Evolutionary conservation across 2,329 filamentous ascomycete species (phyloP), one percentile per base, ranked within the genome.

Genomic region (Beauveria caledonica): DNA sequence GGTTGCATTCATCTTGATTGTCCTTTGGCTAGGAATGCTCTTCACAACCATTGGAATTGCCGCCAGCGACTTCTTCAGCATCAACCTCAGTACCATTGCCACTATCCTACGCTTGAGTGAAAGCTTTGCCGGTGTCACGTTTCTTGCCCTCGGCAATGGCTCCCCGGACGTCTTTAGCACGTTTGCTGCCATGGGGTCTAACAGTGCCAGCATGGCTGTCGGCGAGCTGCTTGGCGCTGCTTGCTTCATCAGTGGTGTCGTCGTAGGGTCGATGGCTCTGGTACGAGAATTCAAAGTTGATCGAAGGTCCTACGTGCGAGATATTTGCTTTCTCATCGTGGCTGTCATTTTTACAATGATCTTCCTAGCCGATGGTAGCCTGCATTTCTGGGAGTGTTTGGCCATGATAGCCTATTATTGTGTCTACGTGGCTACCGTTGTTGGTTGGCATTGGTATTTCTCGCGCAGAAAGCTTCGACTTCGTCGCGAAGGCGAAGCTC

Each of bases 141-240:
- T 99, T 68, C 77, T 99, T 57, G 94, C 94, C 9, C 95, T 99
- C 74, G 94, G 94, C 65, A 99, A 99, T 77, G 94, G 94, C 57
- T 97, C 93, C 63, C 94, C 94, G 2, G 94, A 99, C 74, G 92
- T 99, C 50, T 99, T 99, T 74, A 97, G 92, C 65, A 99, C 94
- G 2, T 97, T 99, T 75, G 94, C 94, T 17, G 95, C 94, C 66
- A 97, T 99, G 91, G 87, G 87, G 69, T 96, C 92, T 25, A 91
- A 97, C 70, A 97, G 92, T 71, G 93, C 93, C n/a, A 95, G 92
- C 76, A 84, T 99, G 80, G 94, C 94, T 1, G 86, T 99, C 45
- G 94, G 94, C 50, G 94, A 99, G 76, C 80, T 99, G 55, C 91
- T 99, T 58, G 94, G 94, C 39, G 94, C 94, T 11, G 94, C 94